These are phyloP conservation scores for Colletotrichum spaethianum DNA, from an alignment of 2,329 filamentous ascomycete species.

Conservation along the genomic window DNA sequence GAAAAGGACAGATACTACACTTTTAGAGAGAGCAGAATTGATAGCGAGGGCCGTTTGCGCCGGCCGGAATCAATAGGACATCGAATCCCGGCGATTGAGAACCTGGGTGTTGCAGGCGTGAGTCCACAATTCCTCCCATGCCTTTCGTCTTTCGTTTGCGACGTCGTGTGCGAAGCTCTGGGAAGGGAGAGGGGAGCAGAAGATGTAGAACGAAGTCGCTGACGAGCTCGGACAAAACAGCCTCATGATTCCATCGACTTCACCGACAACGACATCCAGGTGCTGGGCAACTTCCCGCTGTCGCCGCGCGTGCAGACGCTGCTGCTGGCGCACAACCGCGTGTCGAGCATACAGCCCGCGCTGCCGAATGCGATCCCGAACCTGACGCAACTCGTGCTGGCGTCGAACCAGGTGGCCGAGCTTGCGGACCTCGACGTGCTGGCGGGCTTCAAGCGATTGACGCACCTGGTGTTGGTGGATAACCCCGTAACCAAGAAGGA, in stretches of 20 bases:
- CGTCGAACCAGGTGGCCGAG: constrained; percentile 86
- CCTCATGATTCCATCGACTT: constrained; percentile 98
- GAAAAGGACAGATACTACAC: constrained; percentile 99
- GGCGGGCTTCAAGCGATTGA: constrained; percentile 76
- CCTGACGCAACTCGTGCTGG: constrained; percentile 84
- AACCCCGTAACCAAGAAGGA: constrained; percentile 95
- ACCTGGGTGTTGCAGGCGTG: constrained; percentile 94
- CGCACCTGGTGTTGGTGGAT: constrained; percentile 84
- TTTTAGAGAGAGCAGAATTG: constrained; percentile 80
- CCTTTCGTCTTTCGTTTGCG: neutral
- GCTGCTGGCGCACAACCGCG: constrained; percentile 89
- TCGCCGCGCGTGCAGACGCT: constrained; percentile 90
- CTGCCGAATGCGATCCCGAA: constrained; percentile 84
- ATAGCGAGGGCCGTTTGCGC: constrained; percentile 73
- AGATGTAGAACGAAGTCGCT: constrained; percentile 9
- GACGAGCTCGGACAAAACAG: constrained; percentile 57
- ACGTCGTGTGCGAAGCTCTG: neutral
- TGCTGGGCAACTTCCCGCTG: constrained; percentile 92
- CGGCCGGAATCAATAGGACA: constrained; percentile 80
- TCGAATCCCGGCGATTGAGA: constrained; percentile 97
- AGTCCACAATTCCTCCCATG: constrained; percentile 57
- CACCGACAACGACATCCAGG: constrained; percentile 96
- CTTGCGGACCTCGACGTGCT: constrained; percentile 91
- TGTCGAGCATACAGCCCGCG: constrained; percentile 83
- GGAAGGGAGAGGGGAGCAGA: neutral